phyloP scores from a whole-genome alignment of 305 asterid species.

The Fraxinus xanthoxyloides region DNA sequence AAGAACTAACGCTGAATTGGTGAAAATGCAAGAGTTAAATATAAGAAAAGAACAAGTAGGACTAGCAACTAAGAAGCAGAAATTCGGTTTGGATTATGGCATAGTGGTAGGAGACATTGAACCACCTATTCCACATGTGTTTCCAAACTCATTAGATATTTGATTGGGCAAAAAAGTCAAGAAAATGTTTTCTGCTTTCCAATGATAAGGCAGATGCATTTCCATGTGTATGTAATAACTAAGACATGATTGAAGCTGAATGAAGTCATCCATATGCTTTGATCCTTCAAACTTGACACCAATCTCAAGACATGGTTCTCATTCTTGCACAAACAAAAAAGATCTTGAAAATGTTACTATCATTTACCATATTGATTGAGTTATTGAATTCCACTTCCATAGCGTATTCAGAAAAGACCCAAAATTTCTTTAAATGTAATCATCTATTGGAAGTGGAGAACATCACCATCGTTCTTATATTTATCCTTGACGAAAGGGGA shows the following conservation, averaged over 20 bases:
- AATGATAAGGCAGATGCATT: conserved; percentile 97
- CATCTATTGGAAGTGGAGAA: neutral
- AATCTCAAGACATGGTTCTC: conserved; percentile 81
- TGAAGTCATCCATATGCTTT: conserved; percentile 82
- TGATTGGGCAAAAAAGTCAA: conserved; percentile 94
- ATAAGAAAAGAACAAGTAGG: conserved; percentile 81
- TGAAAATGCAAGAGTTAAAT: conserved; percentile 75
- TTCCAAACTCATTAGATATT: conserved; percentile 93
- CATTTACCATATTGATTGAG: conserved; percentile 90
- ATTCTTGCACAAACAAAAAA: conserved; percentile 89
- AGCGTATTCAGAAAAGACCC: neutral
- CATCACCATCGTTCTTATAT: neutral
- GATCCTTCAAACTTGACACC: conserved; percentile 94
- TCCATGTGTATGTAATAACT: conserved; percentile 88
- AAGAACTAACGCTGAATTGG: conserved; percentile 43
- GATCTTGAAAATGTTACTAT: conserved; percentile 89
- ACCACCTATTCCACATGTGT: conserved; percentile 87
- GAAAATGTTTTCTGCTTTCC: conserved; percentile 78
- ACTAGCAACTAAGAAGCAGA: conserved; percentile 90
- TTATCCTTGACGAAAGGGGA: neutral
- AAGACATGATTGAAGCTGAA: conserved; percentile 89
- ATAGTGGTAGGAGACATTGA: conserved; percentile 99
- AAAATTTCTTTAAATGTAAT: neutral
- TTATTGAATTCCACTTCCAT: conserved; percentile 83
- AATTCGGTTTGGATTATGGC: conserved; percentile 83